Conservation (phyloP, 2,329 filamentous ascomycete species). For the Fusarium irregulare region DNA sequence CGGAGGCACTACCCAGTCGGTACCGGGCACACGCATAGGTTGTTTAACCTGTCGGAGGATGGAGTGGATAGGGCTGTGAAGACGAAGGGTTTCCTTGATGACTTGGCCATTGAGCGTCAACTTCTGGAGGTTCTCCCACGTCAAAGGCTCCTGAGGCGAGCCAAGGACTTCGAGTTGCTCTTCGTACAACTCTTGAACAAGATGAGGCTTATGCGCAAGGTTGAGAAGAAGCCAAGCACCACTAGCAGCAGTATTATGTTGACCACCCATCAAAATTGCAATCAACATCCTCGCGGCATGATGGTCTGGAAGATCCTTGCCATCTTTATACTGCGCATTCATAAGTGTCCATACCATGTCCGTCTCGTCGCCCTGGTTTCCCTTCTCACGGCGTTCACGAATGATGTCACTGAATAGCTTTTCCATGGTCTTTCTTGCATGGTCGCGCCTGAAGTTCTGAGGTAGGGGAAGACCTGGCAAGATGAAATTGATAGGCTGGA, state of each 20-base stretch:
- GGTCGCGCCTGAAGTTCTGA: constrained; percentile 83
- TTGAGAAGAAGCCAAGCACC: constrained; percentile 86
- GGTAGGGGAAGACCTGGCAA: constrained; percentile 87
- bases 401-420: constrained; percentile 85
- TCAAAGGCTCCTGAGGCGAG: constrained; percentile 75
- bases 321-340: constrained; percentile 85
- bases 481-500: constrained; percentile 88
- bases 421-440: constrained; percentile 82
- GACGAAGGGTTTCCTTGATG: constrained; percentile 89
- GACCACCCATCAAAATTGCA: constrained; percentile 88
- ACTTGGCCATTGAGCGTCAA: constrained; percentile 84
- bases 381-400: constrained; percentile 69
- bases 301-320: constrained; percentile 77
- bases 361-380: constrained; percentile 62
- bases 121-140: constrained; percentile 80
- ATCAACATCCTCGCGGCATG: constrained; percentile 94
- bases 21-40: constrained; percentile 84
- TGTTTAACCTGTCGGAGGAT: constrained; percentile 92
- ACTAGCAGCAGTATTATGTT: constrained; percentile 87
- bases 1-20: constrained; percentile 82
- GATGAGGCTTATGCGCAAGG: constrained; percentile 80
- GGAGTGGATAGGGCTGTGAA: constrained; percentile 93
- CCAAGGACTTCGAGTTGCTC: constrained; percentile 78
- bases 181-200: constrained; percentile 81
- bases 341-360: constrained; percentile 94